phyloP scores from a whole-genome alignment of 2,329 filamentous ascomycete species.

The Mariannaea sp. region DNA sequence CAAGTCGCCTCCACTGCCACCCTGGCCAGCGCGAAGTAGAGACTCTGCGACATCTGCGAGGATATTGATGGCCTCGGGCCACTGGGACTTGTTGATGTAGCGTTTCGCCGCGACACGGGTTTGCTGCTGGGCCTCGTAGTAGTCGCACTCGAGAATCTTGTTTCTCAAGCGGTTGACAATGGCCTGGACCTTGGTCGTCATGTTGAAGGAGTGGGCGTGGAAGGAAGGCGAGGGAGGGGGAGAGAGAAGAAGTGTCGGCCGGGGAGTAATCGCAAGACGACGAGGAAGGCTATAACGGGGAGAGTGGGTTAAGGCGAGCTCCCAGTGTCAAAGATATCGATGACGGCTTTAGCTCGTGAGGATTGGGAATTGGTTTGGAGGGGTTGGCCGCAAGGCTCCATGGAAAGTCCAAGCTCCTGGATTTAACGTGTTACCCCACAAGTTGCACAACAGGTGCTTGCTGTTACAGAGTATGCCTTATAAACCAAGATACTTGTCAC shows the following conservation, averaged over 20 bases:
- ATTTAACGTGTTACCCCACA: slow-evolving; percentile 6
- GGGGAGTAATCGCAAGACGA: background rate
- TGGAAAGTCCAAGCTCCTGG: slow-evolving; percentile 2
- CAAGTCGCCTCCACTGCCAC: slow-evolving; percentile 89
- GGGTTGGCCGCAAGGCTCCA: slow-evolving; percentile 6
- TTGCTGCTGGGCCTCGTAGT: slow-evolving; percentile 98
- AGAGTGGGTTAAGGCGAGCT: background rate
- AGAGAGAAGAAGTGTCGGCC: background rate
- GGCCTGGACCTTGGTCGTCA: slow-evolving; percentile 49
- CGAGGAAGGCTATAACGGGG: background rate
- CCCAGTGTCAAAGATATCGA: background rate
- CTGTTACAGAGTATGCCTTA: background rate
- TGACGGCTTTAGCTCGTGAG: slow-evolving; percentile 3
- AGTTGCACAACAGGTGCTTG: background rate
- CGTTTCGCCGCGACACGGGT: slow-evolving; percentile 93
- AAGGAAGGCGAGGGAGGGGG: background rate
- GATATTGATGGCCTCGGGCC: slow-evolving; percentile 83
- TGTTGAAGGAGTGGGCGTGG: slow-evolving; percentile 24
- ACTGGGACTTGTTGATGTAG: slow-evolving; percentile 88
- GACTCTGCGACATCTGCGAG: slow-evolving; percentile 83
- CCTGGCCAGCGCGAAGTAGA: slow-evolving; percentile 89
- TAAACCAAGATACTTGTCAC: background rate
- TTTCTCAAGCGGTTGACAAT: slow-evolving; percentile 73
- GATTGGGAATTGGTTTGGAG: slow-evolving; percentile 9
- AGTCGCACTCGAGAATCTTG: slow-evolving; percentile 89